Percentiles rank a stretch among this genome's conserved stretches.
Evolutionary conservation across 805 yeast species (phyloP).

Genomic region (Cephaloascus albidus): DNA sequence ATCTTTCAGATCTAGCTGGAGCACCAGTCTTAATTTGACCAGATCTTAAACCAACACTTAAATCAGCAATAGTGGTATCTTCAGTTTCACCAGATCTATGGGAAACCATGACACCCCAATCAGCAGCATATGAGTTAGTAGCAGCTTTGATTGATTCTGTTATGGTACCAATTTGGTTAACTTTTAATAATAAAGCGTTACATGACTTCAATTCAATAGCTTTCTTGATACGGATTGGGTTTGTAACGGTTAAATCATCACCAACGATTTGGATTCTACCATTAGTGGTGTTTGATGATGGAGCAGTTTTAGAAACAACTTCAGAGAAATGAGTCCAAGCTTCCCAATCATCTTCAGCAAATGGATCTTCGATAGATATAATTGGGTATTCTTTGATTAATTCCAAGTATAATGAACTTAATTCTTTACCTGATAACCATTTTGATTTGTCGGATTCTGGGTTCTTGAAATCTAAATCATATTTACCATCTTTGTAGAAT

Average conservation of each 20-base stretch:
- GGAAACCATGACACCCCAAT: slow-evolving; percentile 99
- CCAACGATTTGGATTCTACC: slow-evolving; percentile 94
- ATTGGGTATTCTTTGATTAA: slow-evolving; percentile 90
- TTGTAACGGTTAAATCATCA: slow-evolving; percentile 98
- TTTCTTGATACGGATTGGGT: slow-evolving; percentile 87
- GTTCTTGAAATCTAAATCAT: slow-evolving; percentile 98
- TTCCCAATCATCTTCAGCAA: slow-evolving; percentile 99
- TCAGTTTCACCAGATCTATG: slow-evolving; percentile 99
- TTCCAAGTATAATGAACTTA: slow-evolving; percentile 74
- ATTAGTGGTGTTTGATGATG: too few species aligned
- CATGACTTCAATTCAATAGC: slow-evolving; percentile 97
- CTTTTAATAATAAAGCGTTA: slow-evolving; percentile 90
- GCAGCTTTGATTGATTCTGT: slow-evolving; percentile 97
- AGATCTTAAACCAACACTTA: slow-evolving; percentile 94
- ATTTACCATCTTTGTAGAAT: slow-evolving; percentile 93
- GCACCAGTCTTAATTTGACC: slow-evolving; percentile 99
- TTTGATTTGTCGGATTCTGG: slow-evolving; percentile 84
- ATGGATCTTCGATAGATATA: slow-evolving; percentile 97
- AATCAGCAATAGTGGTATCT: slow-evolving; percentile 97
- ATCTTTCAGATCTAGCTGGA: slow-evolving; percentile 99
- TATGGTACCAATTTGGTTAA: slow-evolving; percentile 97
- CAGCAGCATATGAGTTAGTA: slow-evolving; percentile 86
- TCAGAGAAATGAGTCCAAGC: slow-evolving; percentile 85
- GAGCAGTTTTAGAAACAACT: slow-evolving; percentile 52
- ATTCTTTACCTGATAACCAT: slow-evolving; percentile 84